These are phyloP conservation scores for Leccinellum albellum DNA, from an alignment of 768 basidiomycete genomes.

Conservation along the genomic window DNA sequence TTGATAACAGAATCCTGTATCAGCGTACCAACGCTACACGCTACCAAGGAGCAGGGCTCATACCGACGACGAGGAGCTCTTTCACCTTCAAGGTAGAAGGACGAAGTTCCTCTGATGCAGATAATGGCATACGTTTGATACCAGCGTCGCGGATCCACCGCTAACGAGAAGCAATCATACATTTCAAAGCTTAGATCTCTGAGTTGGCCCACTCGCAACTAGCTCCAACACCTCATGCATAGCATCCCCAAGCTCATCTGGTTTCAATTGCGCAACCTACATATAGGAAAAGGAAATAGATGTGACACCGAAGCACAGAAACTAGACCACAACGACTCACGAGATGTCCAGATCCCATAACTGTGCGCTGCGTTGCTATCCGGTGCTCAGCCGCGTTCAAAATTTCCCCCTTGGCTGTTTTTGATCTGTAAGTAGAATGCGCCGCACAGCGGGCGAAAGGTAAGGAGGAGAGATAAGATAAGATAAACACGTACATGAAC, in stretches of 20 bases:
- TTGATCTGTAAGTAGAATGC: conserved; percentile 15
- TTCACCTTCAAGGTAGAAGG: neutral
- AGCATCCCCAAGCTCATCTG: conserved; percentile 24
- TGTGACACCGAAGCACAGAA: neutral
- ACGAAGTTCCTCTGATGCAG: neutral
- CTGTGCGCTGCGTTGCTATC: conserved; percentile 17
- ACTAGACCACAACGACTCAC: conserved; percentile 8
- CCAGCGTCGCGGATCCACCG: neutral
- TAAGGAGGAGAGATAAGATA: neutral
- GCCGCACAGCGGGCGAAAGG: neutral
- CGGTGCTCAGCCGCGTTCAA: conserved; percentile 25
- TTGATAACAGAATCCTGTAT: neutral
- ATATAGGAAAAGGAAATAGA: neutral
- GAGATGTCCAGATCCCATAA: conserved; percentile 30
- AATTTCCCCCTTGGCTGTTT: conserved; percentile 25
- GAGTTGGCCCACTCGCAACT: conserved; percentile 2
- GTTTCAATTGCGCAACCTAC: conserved; percentile 29
- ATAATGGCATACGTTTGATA: neutral
- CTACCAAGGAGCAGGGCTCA: neutral
- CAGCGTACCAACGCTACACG: neutral
- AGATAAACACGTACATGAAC: conserved; percentile 22
- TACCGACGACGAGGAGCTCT: neutral
- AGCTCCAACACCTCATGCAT: conserved; percentile 23
- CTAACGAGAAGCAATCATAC: neutral
- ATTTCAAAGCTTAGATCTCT: conserved; percentile 15